Evolutionary conservation across 2,329 filamentous ascomycete species (phyloP).

Genomic region (Hypoxylon sp.): DNA sequence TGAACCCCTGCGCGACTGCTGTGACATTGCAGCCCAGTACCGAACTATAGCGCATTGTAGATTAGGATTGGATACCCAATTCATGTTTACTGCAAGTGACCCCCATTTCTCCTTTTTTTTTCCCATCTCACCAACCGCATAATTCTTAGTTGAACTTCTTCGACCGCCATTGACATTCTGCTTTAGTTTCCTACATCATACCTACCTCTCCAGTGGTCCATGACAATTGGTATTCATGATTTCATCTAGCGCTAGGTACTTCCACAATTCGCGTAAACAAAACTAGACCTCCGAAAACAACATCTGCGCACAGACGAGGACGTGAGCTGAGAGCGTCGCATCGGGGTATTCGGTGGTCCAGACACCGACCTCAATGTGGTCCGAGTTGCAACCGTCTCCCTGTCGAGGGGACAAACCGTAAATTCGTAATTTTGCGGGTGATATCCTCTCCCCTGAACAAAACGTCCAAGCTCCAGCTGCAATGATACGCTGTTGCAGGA

Average conservation of each 20-base stretch:
- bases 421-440: conserved; percentile 15
- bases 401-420: conserved; percentile 25
- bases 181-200: not conserved
- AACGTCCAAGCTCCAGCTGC: conserved; percentile 38
- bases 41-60: conserved; percentile 22
- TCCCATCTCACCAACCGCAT: conserved; percentile 14
- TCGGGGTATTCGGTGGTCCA: conserved; percentile 23
- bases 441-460: conserved; percentile 14
- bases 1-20: conserved; percentile 20
- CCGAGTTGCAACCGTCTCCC: conserved; percentile 25
- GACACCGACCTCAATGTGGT: conserved; percentile 33
- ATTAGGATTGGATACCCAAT: not conserved
- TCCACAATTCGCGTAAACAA: conserved; percentile 13
- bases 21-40: conserved; percentile 29
- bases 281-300: conserved; percentile 17
- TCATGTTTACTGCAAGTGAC: conserved; percentile 13
- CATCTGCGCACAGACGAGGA: conserved; percentile 34
- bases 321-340: conserved; percentile 27
- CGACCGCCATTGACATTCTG: not conserved
- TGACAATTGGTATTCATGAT: not conserved
- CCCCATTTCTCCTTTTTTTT: conserved; percentile 24
- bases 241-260: not conserved
- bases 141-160: conserved; percentile 1
- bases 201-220: not conserved
- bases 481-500: conserved; percentile 38